Conservation (phyloP, 2,329 filamentous ascomycete genomes). For the Biscogniauxia marginata region DNA sequence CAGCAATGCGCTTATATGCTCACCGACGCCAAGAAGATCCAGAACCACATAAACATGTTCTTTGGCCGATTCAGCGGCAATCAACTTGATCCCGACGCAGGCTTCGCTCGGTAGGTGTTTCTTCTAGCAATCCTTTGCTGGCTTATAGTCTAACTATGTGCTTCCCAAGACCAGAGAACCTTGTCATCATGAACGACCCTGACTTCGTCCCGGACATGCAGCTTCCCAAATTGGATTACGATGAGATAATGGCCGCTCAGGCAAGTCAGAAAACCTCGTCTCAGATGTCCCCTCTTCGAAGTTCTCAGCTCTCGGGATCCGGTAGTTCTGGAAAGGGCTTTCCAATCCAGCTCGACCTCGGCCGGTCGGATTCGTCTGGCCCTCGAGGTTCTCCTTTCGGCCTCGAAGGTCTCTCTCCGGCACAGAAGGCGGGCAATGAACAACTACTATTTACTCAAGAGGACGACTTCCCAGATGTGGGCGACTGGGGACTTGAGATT, state of each 20-base stretch:
- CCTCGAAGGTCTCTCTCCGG: slow-evolving; percentile 28
- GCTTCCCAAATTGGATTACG: slow-evolving; percentile 58
- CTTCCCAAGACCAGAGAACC: slow-evolving; percentile 63
- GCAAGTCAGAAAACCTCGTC: slow-evolving; percentile 32
- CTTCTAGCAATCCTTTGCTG: background rate
- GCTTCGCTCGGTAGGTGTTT: slow-evolving; percentile 64
- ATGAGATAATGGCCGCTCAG: slow-evolving; percentile 37
- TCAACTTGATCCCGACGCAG: slow-evolving; percentile 67
- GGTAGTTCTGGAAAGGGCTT: slow-evolving; percentile 18
- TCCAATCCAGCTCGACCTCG: slow-evolving; percentile 25
- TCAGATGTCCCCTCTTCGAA: slow-evolving; percentile 25
- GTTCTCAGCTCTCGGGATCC: slow-evolving; percentile 17
- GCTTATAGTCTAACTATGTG: slow-evolving; percentile 5
- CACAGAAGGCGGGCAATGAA: slow-evolving; percentile 30
- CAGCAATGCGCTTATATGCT: slow-evolving; percentile 89
- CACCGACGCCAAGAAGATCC: slow-evolving; percentile 72
- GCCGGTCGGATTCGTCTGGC: slow-evolving; percentile 23
- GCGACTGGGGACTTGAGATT: slow-evolving; percentile 48
- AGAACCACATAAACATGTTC: slow-evolving; percentile 69
- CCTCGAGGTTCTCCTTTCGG: slow-evolving; percentile 22
- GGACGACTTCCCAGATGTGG: slow-evolving; percentile 31
- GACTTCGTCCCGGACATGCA: slow-evolving; percentile 68
- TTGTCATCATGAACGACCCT: slow-evolving; percentile 80
- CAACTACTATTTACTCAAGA: slow-evolving; percentile 32
- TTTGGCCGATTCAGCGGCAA: slow-evolving; percentile 56